These are phyloP conservation scores for Aspergillus haitiensis DNA, from an alignment of 495 filamentous ascomycete species.

Conservation along the genomic window DNA sequence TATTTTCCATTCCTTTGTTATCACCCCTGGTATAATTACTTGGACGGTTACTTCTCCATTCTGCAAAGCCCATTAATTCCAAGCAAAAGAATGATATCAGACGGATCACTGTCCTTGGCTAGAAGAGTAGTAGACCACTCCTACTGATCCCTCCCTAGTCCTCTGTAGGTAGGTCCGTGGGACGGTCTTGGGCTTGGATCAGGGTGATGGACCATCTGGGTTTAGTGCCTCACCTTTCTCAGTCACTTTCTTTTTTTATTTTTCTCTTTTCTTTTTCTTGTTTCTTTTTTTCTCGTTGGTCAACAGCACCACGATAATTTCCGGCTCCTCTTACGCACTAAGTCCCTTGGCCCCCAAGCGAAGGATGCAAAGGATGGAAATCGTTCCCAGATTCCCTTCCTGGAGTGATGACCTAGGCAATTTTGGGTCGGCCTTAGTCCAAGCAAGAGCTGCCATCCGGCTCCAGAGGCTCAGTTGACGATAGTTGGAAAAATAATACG, in stretches of 20 bases:
- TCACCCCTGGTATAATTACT: not conserved
- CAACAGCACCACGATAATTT: conserved; percentile 30
- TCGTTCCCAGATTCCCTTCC: conserved; percentile 28
- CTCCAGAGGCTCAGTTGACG: conserved; percentile 26
- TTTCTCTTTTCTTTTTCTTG: conserved; percentile 19
- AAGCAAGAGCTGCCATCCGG: conserved; percentile 25
- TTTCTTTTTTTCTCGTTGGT: conserved; percentile 21
- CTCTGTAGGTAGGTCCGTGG: conserved; percentile 11
- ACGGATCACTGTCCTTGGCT: conserved; percentile 12
- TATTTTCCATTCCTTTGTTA: too few species aligned
- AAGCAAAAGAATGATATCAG: conserved; percentile 14
- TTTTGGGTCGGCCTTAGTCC: conserved; percentile 14
- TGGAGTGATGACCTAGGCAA: conserved; percentile 20
- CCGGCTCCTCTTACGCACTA: conserved; percentile 26
- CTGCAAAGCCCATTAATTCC: conserved; percentile 8
- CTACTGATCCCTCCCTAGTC: not conserved
- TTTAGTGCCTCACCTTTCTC: conserved; percentile 4
- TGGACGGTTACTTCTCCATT: conserved; percentile 4
- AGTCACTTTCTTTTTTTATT: conserved; percentile 10
- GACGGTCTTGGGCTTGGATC: not conserved
- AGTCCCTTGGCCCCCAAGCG: conserved; percentile 27
- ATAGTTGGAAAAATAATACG: conserved; percentile 18
- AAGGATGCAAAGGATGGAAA: conserved; percentile 21
- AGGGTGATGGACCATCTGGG: not conserved
- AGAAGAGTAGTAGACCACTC: conserved; percentile 10